Percentiles rank a stretch among this genome's conserved stretches.
phyloP scores from a whole-genome alignment of 129 eudicot genomes.

The Apium graveolens region DNA sequence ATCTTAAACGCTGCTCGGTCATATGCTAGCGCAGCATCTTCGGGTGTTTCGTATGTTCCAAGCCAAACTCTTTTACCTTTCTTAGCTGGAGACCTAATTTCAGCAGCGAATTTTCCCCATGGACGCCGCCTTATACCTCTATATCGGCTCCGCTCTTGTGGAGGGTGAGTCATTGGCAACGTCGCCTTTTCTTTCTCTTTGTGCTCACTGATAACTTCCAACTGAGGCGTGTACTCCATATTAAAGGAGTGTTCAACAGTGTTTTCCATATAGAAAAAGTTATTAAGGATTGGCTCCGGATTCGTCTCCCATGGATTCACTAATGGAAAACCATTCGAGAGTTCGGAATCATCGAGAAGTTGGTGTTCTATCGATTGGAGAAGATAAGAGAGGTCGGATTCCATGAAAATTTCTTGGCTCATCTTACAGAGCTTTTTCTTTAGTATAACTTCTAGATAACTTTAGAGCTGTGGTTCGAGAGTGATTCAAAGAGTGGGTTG shows the following conservation, averaged over 20 bases:
- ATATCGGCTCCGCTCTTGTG: constrained; percentile 6
- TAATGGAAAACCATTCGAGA: background rate
- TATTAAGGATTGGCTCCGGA: background rate
- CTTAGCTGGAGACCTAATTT: constrained; percentile 10
- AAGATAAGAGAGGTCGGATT: constrained; percentile 5
- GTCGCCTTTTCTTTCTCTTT: background rate
- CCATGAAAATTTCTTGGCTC: constrained; percentile 1
- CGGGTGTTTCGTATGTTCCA: constrained; percentile 12
- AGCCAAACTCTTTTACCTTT: constrained; percentile 14
- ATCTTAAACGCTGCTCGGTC: constrained; percentile 9
- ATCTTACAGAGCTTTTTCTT: background rate
- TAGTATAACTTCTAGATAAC: background rate
- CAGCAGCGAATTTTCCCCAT: constrained; percentile 10
- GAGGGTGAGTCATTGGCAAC: background rate
- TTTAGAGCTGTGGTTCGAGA: background rate
- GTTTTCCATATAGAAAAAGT: background rate
- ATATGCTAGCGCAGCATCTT: constrained; percentile 11
- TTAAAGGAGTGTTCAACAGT: background rate
- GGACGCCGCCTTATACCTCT: constrained; percentile 13
- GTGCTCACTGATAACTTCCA: background rate
- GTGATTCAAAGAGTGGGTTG: background rate
- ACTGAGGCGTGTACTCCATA: constrained; percentile 3
- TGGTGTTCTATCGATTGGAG: constrained; percentile 6
- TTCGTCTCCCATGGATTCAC: background rate
- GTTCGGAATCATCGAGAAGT: constrained; percentile 11